Base-by-base conservation (phyloP, 1,284 basidiomycete species). In the Fomes fomentarius region DNA sequence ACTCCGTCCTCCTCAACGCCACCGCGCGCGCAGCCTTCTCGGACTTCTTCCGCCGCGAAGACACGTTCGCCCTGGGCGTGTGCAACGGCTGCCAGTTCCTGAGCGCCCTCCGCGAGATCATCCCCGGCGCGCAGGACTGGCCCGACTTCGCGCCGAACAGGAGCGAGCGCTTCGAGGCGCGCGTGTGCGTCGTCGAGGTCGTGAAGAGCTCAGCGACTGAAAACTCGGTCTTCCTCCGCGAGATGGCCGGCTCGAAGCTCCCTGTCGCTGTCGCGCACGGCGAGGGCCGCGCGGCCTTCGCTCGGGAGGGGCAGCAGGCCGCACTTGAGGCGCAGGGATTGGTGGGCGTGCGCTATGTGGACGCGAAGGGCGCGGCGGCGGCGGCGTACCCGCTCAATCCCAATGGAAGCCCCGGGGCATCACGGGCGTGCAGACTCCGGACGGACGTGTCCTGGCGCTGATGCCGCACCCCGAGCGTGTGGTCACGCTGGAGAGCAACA, bases 31-130 rank as follows among this genome's bases (percentile, higher is more conserved):
- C 70, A 28, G 89, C 95, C 68, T 98, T 99, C 70, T 68, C 76
- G 10, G 72, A 71, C 12, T 99, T 98, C 81, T 97, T 98, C 77
- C 70, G 78, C 41, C 80, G 93, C 39, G 71, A 82, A 15, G 80
- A 90, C 66, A 94, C 93, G 0, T 99, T 98, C 70, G 85, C 93
- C 0, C 80, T 99, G 21, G 97, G 90, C 21, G 94, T 99, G 25
- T 99, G 97, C 78, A 99, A 99, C 69, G 96, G 96, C 6, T 99
- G 96, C 73, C 96, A 99, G 74, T 94, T 98, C 81, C 84, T 99
- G 66, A 89, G 89, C 64, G 89, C 94, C 65, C 81, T 99, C 50
- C 83, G 82, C 53, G 87, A 89, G 51, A 87, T 98, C 60, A 89
- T 98, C 58, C 94, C 94, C 2, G 96, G 95, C 26, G 87, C 93